Percentiles rank a stretch among this genome's conserved stretches.
Conservation (phyloP, 2,329 filamentous ascomycete genomes). For the Colletotrichum aenigma region DNA sequence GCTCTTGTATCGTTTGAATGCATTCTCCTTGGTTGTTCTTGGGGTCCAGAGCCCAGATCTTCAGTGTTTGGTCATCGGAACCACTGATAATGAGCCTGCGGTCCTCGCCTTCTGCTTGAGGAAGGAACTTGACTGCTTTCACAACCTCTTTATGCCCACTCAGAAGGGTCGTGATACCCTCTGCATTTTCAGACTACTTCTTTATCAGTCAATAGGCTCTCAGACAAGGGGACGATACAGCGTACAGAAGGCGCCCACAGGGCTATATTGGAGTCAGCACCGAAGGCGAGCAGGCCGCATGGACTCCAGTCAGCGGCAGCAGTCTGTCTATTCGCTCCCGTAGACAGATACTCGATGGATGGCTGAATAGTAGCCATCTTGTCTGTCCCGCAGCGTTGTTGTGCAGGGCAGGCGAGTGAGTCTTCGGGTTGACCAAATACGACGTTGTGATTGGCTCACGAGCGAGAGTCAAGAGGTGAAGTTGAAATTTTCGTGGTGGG, state of each 20-base stretch:
- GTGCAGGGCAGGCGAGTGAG: slow-evolving; percentile 22
- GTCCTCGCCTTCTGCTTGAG: slow-evolving; percentile 46
- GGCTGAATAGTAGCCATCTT: slow-evolving; percentile 29
- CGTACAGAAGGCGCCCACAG: slow-evolving; percentile 72
- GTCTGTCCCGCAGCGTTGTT: background rate
- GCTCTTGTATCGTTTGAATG: slow-evolving; percentile 65
- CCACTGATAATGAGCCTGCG: slow-evolving; percentile 74
- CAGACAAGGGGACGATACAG: background rate
- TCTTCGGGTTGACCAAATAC: slow-evolving; percentile 37
- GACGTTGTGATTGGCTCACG: slow-evolving; percentile 39
- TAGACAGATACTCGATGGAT: slow-evolving; percentile 64
- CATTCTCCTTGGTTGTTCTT: slow-evolving; percentile 36
- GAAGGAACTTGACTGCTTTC: slow-evolving; percentile 82
- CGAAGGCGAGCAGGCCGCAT: slow-evolving; percentile 80
- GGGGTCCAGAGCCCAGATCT: slow-evolving; percentile 65
- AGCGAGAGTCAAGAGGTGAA: slow-evolving; percentile 9
- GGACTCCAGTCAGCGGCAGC: slow-evolving; percentile 88
- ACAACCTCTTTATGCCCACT: slow-evolving; percentile 80
- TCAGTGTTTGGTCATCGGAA: slow-evolving; percentile 78
- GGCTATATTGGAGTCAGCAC: slow-evolving; percentile 86
- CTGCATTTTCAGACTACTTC: slow-evolving; percentile 11
- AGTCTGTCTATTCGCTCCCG: slow-evolving; percentile 89
- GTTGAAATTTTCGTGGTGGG: slow-evolving; percentile 22
- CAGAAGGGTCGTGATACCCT: slow-evolving; percentile 71
- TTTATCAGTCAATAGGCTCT: background rate